Evolutionary conservation across 176 grass and related monocot species (phyloP).

Genomic region (Juncus inflexus): DNA sequence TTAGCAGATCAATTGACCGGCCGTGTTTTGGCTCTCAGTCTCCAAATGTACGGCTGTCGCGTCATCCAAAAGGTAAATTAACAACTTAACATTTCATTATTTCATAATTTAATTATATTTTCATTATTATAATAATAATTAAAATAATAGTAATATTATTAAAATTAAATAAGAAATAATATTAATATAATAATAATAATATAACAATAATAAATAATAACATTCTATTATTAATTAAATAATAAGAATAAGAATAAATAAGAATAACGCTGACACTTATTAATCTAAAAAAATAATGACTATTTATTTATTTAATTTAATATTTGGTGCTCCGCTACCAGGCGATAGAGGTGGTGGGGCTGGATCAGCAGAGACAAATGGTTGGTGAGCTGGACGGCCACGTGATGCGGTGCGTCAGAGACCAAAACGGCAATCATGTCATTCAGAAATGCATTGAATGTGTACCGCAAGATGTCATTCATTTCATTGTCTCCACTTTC

Average conservation of each 20-base stretch:
- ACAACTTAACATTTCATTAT: not conserved
- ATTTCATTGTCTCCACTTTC: constrained; percentile 37
- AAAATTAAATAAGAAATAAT: not conserved
- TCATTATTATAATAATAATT: not conserved
- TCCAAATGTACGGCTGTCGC: constrained; percentile 93
- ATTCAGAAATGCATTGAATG: constrained; percentile 43
- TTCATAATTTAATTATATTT: constrained; percentile 6
- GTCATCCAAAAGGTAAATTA: constrained; percentile 83
- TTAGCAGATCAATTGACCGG: constrained; percentile 34
- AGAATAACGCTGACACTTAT: no score
- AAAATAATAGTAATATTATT: not conserved
- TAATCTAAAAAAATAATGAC: not conserved
- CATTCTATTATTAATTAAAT: no score
- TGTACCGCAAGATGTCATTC: constrained; percentile 29
- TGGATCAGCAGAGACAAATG: constrained; percentile 27
- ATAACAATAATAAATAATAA: not conserved
- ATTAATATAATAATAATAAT: not conserved
- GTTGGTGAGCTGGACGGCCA: constrained; percentile 24
- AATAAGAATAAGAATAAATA: no score
- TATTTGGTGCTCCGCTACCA: not conserved
- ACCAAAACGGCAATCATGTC: constrained; percentile 45
- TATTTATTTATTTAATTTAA: constrained; percentile 9
- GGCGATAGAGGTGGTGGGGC: constrained; percentile 35
- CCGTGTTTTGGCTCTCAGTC: constrained; percentile 72
- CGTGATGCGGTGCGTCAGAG: constrained; percentile 21